Base-by-base conservation (phyloP, 2,329 filamentous ascomycete species). In the Tolypocladium sp. region DNA sequence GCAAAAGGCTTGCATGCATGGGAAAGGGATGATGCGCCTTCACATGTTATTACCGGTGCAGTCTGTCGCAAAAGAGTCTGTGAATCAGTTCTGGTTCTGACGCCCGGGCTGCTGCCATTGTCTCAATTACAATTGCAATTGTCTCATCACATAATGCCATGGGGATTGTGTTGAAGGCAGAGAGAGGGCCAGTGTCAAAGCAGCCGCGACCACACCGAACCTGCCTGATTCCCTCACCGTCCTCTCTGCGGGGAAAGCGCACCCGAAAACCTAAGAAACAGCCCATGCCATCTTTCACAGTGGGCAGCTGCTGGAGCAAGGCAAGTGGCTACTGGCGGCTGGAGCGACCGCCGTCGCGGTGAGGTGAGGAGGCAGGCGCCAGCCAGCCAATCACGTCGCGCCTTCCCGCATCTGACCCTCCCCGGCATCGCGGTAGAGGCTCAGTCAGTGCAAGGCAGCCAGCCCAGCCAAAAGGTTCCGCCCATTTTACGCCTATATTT, bases 301-400 rank as follows among this genome's bases (percentile, higher is more conserved):
- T n/a, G n/a, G n/a, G n/a, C n/a, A 17, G 44, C 27, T 25, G 15
- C 46, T 30, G 46, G 46, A 30, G 46, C 46, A 33, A 52, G 20
- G 27, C 44, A 51, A 51, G 46, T 51, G 46, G 46, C 46, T 51
- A 51, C 46, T 51, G 46, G 46, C 27, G 49, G 46, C 46, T 51
- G 46, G 46, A 57, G 22, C 33, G 41, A 51, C 56, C 35, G 33
- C 46, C 27, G 33, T n/a, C 56, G n/a, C 22, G 37, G 49, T 59
- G 61, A 60, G 57, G 60, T 58, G 57, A 59, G 51, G 49, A 53
- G 49, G 49, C 49, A 53, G 30, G 38, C 57, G 46, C 59, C n/a
- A n/a, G 20, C 38, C 55, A 54, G 59, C 66, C 66, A 67, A 67
- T 67, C 61, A 65, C 55, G 57, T 37, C 57, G 56, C 63, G 61